These are phyloP conservation scores for Lasiodiplodia gonubiensis DNA, from an alignment of 2,329 filamentous ascomycete genomes.

Conservation along the genomic window DNA sequence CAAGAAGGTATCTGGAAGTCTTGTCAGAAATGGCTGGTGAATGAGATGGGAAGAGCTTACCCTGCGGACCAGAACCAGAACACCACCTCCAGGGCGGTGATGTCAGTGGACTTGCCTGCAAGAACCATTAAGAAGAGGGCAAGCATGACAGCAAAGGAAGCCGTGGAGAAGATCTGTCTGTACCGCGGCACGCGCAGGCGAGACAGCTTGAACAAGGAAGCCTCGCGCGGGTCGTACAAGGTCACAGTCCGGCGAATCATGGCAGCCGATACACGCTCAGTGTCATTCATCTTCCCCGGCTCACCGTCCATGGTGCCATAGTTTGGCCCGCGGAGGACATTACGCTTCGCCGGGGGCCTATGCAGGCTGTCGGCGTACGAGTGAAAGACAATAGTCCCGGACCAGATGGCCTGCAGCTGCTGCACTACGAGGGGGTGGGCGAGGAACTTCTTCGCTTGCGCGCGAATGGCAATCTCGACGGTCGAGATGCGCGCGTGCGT, in stretches of 20 bases:
- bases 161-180: constrained; percentile 84
- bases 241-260: constrained; percentile 73
- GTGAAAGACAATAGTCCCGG: constrained; percentile 92
- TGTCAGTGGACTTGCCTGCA: constrained; percentile 73
- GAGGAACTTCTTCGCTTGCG: constrained; percentile 89
- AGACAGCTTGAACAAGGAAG: constrained; percentile 89
- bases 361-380: constrained; percentile 86
- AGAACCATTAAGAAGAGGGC: constrained; percentile 86
- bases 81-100: constrained; percentile 82
- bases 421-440: constrained; percentile 91
- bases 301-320: constrained; percentile 33
- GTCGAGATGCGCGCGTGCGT: constrained; percentile 76
- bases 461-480: constrained; percentile 89
- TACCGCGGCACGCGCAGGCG: constrained; percentile 90
- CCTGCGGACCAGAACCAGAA: constrained; percentile 99
- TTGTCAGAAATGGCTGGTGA: not conserved
- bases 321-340: constrained; percentile 42
- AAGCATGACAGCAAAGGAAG: constrained; percentile 84
- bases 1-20: constrained; percentile 77
- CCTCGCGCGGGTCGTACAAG: constrained; percentile 87
- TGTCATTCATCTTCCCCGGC: constrained; percentile 3
- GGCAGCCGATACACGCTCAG: constrained; percentile 36
- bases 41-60: not conserved
- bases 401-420: constrained; percentile 97
- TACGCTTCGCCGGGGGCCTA: constrained; percentile 56